A percentile compares a stretch with the other conserved stretches of the same genome.
These are phyloP conservation scores for Silene noctiflora DNA, from an alignment of 179 eudicot species.

Conservation along the genomic window DNA sequence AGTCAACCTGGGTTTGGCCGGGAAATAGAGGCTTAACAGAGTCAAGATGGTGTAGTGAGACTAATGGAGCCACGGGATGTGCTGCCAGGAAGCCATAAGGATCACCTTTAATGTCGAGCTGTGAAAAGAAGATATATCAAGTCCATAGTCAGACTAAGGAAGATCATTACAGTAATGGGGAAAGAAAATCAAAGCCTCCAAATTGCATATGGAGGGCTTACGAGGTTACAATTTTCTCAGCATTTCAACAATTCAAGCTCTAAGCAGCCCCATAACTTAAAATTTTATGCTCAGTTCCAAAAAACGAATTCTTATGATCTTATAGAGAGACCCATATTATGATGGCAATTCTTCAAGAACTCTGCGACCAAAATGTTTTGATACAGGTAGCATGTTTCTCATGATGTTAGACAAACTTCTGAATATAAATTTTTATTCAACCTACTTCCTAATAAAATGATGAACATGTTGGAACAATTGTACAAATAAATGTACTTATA, in stretches of 20 bases:
- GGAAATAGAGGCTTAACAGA: slow-evolving; percentile 60
- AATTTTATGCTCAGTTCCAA: background rate
- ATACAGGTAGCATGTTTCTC: no score
- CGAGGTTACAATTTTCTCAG: background rate
- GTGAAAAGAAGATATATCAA: slow-evolving; percentile 17
- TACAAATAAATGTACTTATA: no score
- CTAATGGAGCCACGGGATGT: slow-evolving; percentile 76
- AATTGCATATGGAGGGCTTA: background rate
- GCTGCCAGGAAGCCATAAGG: slow-evolving; percentile 82
- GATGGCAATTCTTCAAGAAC: no score
- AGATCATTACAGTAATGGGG: background rate
- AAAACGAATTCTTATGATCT: background rate
- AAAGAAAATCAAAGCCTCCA: slow-evolving; percentile 2
- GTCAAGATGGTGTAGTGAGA: slow-evolving; percentile 92
- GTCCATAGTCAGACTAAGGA: background rate
- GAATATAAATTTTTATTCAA: background rate
- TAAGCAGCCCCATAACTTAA: background rate
- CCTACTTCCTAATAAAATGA: background rate
- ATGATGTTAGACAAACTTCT: background rate
- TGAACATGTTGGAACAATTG: background rate
- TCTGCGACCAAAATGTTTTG: background rate
- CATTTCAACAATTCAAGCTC: background rate
- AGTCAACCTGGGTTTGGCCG: slow-evolving; percentile 43
- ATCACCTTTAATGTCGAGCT: slow-evolving; percentile 82
- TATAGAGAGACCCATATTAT: background rate